These are phyloP conservation scores for Boletus pseudo-olivaceus DNA, from an alignment of 768 basidiomycete genomes.

Conservation along the genomic window DNA sequence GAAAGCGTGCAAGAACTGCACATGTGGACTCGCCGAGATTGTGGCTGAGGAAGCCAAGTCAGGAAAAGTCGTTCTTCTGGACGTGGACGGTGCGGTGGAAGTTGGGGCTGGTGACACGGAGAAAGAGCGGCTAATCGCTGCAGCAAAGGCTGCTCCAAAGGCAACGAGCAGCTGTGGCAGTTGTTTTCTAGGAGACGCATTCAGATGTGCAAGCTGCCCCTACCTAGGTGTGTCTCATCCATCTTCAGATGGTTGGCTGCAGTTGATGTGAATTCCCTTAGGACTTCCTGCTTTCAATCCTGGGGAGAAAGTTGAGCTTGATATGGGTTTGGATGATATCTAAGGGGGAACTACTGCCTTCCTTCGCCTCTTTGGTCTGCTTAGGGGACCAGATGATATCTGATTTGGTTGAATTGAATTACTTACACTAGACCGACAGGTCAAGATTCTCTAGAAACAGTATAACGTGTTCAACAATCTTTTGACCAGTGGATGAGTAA, in stretches of 20 bases:
- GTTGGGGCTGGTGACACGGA: conserved; percentile 56
- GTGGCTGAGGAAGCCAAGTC: conserved; percentile 74
- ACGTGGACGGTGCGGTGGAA: conserved; percentile 55
- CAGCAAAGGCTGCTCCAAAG: conserved; percentile 72
- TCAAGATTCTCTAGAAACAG: neutral
- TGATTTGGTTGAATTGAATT: neutral
- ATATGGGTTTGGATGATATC: conserved; percentile 86
- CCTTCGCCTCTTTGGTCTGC: neutral
- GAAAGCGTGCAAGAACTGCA: conserved; percentile 94
- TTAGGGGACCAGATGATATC: conserved; percentile 1
- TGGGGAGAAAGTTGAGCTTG: conserved; percentile 94
- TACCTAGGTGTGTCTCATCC: conserved; percentile 75
- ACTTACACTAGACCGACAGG: neutral
- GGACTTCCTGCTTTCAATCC: conserved; percentile 98
- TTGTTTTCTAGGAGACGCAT: conserved; percentile 97
- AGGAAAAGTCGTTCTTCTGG: conserved; percentile 65
- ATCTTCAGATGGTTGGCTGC: conserved; percentile 4
- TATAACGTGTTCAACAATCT: neutral
- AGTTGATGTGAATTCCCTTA: conserved; percentile 32
- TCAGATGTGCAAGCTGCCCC: conserved; percentile 93
- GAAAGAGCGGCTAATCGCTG: conserved; percentile 60
- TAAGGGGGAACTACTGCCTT: conserved; percentile 32
- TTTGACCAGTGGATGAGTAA: neutral
- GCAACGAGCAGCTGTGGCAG: conserved; percentile 96
- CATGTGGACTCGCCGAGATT: conserved; percentile 93